These are phyloP conservation scores for Coemansia sp. DNA, from an alignment of 192 early-diverging fungal species.

Conservation along the genomic window DNA sequence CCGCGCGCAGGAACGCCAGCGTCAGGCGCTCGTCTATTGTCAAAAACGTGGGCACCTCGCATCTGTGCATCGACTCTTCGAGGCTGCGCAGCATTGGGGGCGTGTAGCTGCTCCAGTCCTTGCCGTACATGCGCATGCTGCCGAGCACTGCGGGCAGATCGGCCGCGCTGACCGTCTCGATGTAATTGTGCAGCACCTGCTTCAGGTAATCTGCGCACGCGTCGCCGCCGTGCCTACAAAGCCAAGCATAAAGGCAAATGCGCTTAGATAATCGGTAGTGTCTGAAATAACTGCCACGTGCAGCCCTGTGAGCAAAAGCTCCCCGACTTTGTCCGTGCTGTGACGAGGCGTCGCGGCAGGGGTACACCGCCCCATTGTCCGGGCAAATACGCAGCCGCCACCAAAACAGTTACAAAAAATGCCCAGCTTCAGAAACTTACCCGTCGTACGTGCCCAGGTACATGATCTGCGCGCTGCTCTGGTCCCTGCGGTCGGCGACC, in stretches of 20 bases:
- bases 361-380: not conserved
- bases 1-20: slow-evolving; percentile 62
- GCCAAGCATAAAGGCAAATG: not conserved
- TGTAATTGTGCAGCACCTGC: slow-evolving; percentile 33
- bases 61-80: slow-evolving; percentile 26
- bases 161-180: slow-evolving; percentile 27
- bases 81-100: slow-evolving; percentile 25
- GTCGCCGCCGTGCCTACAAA: slow-evolving; percentile 48
- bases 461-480: slow-evolving; percentile 49
- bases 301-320: not conserved
- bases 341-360: not conserved
- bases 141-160: slow-evolving; percentile 20
- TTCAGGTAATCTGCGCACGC: slow-evolving; percentile 44
- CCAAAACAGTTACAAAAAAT: not conserved
- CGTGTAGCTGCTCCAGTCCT: slow-evolving; percentile 45
- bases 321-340: not conserved
- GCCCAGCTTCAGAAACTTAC: too few species aligned
- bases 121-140: slow-evolving; percentile 39
- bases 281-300: not conserved
- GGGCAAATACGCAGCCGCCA: slow-evolving; percentile 1
- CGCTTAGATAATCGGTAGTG: slow-evolving; percentile 1
- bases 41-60: slow-evolving; percentile 44
- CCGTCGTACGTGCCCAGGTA: slow-evolving; percentile 47
- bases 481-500: slow-evolving; percentile 43
- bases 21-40: slow-evolving; percentile 69